phyloP scores from a whole-genome alignment of 139 green algal genomes.

The Coelastrella sp. region DNA sequence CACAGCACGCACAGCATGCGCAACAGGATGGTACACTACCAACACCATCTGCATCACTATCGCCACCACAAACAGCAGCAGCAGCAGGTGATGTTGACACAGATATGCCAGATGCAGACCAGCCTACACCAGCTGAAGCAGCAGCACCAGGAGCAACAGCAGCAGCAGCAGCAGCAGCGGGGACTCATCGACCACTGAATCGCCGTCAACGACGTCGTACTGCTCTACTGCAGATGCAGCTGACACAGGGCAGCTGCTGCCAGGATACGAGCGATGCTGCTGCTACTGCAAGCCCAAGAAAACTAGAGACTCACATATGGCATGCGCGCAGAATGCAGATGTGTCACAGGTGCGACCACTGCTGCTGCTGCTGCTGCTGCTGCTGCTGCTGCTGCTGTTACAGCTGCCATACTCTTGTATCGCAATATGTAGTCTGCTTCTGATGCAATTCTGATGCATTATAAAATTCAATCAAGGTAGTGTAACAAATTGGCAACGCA shows the following conservation, averaged over 20 bases:
- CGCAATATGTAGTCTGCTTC: too few relatives aligned
- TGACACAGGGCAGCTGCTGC: background rate
- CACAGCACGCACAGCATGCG: too few relatives aligned
- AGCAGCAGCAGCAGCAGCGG: background rate
- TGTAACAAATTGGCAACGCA: too few relatives aligned
- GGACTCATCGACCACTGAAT: constrained; percentile 55
- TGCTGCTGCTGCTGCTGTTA: constrained; percentile 41
- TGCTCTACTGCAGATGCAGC: constrained; percentile 51
- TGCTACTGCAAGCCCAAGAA: background rate
- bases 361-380: constrained; percentile 46
- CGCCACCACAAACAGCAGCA: constrained; percentile 35
- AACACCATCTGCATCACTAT: background rate
- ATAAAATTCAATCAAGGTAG: too few relatives aligned
- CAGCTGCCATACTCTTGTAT: background rate
- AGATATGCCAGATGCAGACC: too few relatives aligned
- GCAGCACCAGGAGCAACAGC: constrained; percentile 4
- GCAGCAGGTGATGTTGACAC: too few relatives aligned
- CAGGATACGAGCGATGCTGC: background rate
- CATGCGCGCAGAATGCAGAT: constrained; percentile 77
- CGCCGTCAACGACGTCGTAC: constrained; percentile 67
- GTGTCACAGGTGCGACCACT: constrained; percentile 40
- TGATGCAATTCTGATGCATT: too few relatives aligned
- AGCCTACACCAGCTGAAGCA: constrained; percentile 2
- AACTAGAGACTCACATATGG: constrained; percentile 80
- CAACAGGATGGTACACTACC: background rate